Evolutionary conservation across 768 basidiomycete species (phyloP).

Genomic region (Postia placenta): DNA sequence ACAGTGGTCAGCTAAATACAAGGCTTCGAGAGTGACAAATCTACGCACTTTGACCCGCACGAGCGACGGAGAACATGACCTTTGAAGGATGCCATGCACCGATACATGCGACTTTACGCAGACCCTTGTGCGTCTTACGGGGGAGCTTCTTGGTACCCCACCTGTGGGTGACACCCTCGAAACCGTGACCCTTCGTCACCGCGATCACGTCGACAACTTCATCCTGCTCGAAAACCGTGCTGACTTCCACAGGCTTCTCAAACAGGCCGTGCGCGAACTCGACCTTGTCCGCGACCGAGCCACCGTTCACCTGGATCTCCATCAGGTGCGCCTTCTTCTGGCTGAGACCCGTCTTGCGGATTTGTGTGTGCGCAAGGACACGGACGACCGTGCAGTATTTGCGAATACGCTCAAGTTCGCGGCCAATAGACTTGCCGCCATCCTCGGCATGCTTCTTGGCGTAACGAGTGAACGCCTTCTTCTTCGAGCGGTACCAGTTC

Average conservation of each 20-base stretch:
- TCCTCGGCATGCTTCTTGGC: conserved; percentile 99
- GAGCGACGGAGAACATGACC: conserved; percentile 99
- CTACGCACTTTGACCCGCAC: conserved; percentile 97
- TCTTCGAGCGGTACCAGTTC: conserved; percentile 99
- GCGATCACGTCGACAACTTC: conserved; percentile 96
- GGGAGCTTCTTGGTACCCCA: conserved; percentile 99
- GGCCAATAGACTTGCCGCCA: conserved; percentile 82
- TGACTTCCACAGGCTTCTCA: conserved; percentile 91
- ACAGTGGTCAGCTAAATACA: neutral
- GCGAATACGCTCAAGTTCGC: conserved; percentile 98
- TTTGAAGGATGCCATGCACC: conserved; percentile 98
- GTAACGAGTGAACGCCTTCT: conserved; percentile 99
- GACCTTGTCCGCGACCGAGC: conserved; percentile 94
- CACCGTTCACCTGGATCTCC: conserved; percentile 99
- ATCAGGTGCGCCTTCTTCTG: conserved; percentile 99
- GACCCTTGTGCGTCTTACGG: conserved; percentile 99
- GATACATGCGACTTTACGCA: conserved; percentile 98
- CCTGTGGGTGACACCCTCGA: conserved; percentile 98
- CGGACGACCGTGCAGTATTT: conserved; percentile 99
- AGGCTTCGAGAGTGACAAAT: conserved; percentile 12
- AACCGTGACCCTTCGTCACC: conserved; percentile 99
- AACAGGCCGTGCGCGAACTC: conserved; percentile 90
- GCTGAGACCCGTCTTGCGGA: conserved; percentile 93
- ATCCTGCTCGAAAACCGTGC: conserved; percentile 89
- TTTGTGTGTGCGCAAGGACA: conserved; percentile 98